phyloP scores from a whole-genome alignment of 495 filamentous ascomycete genomes.

The Neurospora africana region DNA sequence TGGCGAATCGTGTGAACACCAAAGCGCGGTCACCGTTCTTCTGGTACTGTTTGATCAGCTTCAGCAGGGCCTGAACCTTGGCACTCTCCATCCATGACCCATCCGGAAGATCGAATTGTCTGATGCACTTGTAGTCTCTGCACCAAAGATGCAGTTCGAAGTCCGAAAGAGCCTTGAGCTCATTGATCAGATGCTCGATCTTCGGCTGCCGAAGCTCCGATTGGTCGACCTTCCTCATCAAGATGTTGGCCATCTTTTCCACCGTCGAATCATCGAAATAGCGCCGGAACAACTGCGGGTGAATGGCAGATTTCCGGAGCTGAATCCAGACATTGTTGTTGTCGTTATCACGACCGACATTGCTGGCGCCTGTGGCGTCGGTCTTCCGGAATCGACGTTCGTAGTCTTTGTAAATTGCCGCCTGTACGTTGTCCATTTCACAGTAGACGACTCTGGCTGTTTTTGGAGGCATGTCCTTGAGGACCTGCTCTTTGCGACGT shows the following conservation, averaged over 20 bases:
- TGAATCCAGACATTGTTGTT: conserved; percentile 76
- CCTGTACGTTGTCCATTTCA: conserved; percentile 58
- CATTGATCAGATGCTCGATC: conserved; percentile 56
- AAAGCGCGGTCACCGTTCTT: conserved; percentile 77
- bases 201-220: conserved; percentile 39
- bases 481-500: conserved; percentile 88
- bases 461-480: conserved; percentile 79
- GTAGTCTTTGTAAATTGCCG: conserved; percentile 54
- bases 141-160: conserved; percentile 79
- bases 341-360: conserved; percentile 31
- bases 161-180: conserved; percentile 64
- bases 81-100: conserved; percentile 87
- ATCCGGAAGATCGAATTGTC: conserved; percentile 57
- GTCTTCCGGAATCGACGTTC: conserved; percentile 25
- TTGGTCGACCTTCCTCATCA: conserved; percentile 46
- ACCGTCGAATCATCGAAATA: conserved; percentile 66
- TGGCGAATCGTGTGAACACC: conserved; percentile 86
- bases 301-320: conserved; percentile 84
- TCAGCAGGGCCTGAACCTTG: conserved; percentile 68
- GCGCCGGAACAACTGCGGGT: conserved; percentile 75
- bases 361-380: conserved; percentile 29
- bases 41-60: conserved; percentile 61
- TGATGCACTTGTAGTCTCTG: conserved; percentile 56
- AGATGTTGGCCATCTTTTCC: conserved; percentile 63
- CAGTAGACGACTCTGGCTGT: conserved; percentile 67